Conservation (phyloP, 352 stramenopile species). For the Phytophthora citricola region DNA sequence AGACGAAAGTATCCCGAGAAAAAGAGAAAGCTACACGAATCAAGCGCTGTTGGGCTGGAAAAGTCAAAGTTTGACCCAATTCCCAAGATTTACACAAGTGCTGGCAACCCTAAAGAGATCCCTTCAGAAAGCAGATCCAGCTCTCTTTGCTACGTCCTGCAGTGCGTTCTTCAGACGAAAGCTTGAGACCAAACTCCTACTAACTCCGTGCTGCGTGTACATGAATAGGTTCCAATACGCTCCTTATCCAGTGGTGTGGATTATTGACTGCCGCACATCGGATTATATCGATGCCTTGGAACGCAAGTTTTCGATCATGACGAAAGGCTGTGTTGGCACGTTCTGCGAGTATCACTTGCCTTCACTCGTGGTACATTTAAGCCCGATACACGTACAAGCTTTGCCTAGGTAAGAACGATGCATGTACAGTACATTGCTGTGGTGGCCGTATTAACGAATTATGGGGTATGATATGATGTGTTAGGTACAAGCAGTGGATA, state of each 20-base stretch:
- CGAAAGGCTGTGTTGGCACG: neutral
- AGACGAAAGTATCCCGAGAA: slow-evolving; percentile 15
- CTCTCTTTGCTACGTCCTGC: slow-evolving; percentile 37
- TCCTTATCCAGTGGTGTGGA: slow-evolving; percentile 56
- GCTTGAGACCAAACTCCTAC: neutral
- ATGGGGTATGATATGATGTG: neutral
- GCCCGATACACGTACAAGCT: slow-evolving; percentile 33
- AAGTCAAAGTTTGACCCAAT: neutral
- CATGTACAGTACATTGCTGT: neutral
- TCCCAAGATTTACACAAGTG: slow-evolving; percentile 24
- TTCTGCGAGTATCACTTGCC: slow-evolving; percentile 46
- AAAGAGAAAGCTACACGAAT: slow-evolving; percentile 23
- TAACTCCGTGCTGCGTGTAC: neutral
- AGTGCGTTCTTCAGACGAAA: slow-evolving; percentile 18
- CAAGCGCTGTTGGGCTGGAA: neutral
- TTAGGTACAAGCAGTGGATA: slow-evolving; percentile 50
- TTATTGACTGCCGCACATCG: slow-evolving; percentile 54
- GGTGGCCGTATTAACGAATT: slow-evolving; percentile 1
- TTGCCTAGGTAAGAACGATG: slow-evolving; percentile 34
- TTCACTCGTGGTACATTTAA: slow-evolving; percentile 65
- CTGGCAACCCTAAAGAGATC: neutral
- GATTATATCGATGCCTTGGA: slow-evolving; percentile 41
- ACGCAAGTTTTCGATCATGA: slow-evolving; percentile 20
- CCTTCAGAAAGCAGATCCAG: neutral
- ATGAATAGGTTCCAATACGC: slow-evolving; percentile 28